A percentile compares a stretch with the other conserved stretches of the same genome.
Conservation (phyloP, 768 basidiomycete species). For the Naematelia encephala region DNA sequence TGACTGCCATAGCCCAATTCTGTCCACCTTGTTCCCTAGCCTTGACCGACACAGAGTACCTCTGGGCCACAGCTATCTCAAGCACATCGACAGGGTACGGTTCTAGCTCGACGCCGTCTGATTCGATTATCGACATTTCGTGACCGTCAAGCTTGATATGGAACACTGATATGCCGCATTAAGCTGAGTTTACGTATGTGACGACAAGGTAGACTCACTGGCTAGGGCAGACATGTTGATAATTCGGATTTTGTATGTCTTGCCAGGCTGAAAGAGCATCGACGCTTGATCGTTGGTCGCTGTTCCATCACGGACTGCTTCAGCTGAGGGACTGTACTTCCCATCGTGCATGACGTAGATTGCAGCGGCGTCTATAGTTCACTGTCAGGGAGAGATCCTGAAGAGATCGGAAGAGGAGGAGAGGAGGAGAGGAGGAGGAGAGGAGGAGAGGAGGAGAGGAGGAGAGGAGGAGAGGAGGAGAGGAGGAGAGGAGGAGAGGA, state of each 20-base stretch:
- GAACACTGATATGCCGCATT: slow-evolving; percentile 40
- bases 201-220: slow-evolving; percentile 47
- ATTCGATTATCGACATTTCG: slow-evolving; percentile 53
- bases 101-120: slow-evolving; percentile 61
- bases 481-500: too few species aligned
- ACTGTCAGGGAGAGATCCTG: neutral
- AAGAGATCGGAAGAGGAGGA: neutral
- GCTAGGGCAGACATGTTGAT: slow-evolving; percentile 67
- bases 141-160: slow-evolving; percentile 52
- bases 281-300: slow-evolving; percentile 77
- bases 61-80: slow-evolving; percentile 77
- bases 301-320: slow-evolving; percentile 55
- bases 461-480: too few species aligned
- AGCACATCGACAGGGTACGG: slow-evolving; percentile 69
- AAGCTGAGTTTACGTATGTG: too few species aligned
- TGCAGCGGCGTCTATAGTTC: slow-evolving; percentile 64
- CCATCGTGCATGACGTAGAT: slow-evolving; percentile 79
- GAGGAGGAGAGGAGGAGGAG: slow-evolving; percentile 4
- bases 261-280: slow-evolving; percentile 76
- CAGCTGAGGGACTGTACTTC: slow-evolving; percentile 63
- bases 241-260: slow-evolving; percentile 86
- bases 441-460: too few species aligned
- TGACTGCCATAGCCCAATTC: slow-evolving; percentile 70
- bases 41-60: slow-evolving; percentile 89
- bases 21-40: slow-evolving; percentile 77